phyloP scores from a whole-genome alignment of 768 basidiomycete genomes.

The Pholiota molesta region DNA sequence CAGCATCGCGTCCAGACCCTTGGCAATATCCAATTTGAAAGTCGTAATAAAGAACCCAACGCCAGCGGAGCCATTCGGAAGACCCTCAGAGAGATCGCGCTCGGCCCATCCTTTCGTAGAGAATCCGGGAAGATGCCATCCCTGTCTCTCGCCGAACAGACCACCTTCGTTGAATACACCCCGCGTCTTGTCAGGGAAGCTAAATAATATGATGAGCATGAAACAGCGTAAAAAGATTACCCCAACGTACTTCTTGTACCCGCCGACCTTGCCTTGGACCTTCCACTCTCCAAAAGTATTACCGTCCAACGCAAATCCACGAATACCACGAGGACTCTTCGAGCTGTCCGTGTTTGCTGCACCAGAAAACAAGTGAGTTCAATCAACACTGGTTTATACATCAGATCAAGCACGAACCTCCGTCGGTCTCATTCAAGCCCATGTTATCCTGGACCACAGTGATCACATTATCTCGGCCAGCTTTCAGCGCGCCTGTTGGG shows the following conservation, averaged over 20 bases:
- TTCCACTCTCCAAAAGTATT: slow-evolving; percentile 68
- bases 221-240: background rate
- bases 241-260: slow-evolving; percentile 56
- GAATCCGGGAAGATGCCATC: slow-evolving; percentile 79
- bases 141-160: slow-evolving; percentile 66
- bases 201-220: slow-evolving; percentile 27
- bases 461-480: slow-evolving; percentile 69
- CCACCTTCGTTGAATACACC: slow-evolving; percentile 75
- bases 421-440: slow-evolving; percentile 68
- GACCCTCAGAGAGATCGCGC: slow-evolving; percentile 59
- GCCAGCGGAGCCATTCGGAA: slow-evolving; percentile 62
- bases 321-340: slow-evolving; percentile 78
- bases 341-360: slow-evolving; percentile 51
- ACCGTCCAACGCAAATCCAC: slow-evolving; percentile 70
- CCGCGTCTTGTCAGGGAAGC: slow-evolving; percentile 74
- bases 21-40: slow-evolving; percentile 63
- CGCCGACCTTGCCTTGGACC: slow-evolving; percentile 78
- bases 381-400: background rate
- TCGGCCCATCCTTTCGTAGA: slow-evolving; percentile 61
- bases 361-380: background rate
- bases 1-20: slow-evolving; percentile 65
- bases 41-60: slow-evolving; percentile 84
- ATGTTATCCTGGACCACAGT: slow-evolving; percentile 85
- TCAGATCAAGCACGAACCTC: slow-evolving; percentile 34
- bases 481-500: slow-evolving; percentile 53